Percentiles rank a stretch among this genome's conserved stretches.
Conservation (phyloP, 2,329 filamentous ascomycete genomes). For the Dendryphion nanum region DNA sequence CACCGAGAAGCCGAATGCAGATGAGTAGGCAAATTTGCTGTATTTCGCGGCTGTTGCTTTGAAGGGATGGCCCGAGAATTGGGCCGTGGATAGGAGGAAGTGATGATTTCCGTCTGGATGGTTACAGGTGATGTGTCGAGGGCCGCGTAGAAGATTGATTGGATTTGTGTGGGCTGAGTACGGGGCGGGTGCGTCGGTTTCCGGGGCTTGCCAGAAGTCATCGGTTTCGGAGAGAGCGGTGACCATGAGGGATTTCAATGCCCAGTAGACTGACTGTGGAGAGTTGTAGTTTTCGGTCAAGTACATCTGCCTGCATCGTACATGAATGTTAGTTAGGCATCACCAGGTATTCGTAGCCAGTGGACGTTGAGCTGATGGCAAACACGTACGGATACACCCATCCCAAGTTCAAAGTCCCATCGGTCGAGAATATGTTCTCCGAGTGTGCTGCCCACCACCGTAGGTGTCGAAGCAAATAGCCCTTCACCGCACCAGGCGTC, state of each 20-base stretch:
- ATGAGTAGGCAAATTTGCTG: conserved; percentile 39
- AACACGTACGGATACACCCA: conserved; percentile 45
- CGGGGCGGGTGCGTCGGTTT: conserved; percentile 31
- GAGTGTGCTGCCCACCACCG: conserved; percentile 44
- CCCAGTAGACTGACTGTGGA: conserved; percentile 53
- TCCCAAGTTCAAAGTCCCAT: conserved; percentile 49
- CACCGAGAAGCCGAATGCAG: conserved; percentile 48
- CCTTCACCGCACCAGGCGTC: conserved; percentile 45
- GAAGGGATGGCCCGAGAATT: conserved; percentile 10
- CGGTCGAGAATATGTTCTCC: conserved; percentile 45
- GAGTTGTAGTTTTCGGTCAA: conserved; percentile 55
- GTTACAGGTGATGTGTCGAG: conserved; percentile 46
- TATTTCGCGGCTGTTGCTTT: conserved; percentile 18
- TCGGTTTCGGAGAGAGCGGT: conserved; percentile 33
- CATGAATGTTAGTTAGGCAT: too few species aligned
- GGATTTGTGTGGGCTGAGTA: too few species aligned
- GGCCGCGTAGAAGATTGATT: conserved; percentile 13
- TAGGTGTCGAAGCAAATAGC: conserved; percentile 47
- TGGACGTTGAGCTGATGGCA: too few species aligned
- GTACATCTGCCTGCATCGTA: too few species aligned
- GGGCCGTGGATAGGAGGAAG: conserved; percentile 14
- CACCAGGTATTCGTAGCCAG: too few species aligned
- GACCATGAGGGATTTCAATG: conserved; percentile 47
- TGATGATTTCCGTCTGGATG: conserved; percentile 12
- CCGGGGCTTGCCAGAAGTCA: conserved; percentile 44